Base-by-base conservation (phyloP, 2,329 filamentous ascomycete species). In the Ophiostoma populinum region DNA sequence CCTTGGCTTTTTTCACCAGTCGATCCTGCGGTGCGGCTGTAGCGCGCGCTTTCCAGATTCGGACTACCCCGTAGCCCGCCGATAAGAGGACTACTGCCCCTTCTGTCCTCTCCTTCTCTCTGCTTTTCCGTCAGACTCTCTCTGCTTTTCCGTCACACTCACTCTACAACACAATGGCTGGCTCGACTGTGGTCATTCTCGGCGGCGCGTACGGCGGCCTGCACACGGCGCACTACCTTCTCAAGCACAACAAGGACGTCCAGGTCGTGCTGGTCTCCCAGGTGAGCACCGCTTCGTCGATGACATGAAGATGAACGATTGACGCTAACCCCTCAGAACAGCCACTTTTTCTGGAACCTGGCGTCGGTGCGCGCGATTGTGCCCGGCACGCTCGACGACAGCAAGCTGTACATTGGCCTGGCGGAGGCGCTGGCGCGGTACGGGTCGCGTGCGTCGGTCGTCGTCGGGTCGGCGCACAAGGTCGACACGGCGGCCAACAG, bases 271-370 rank as follows among this genome's bases (percentile, higher is more conserved):
- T 72, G 12, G 58, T 72, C 29, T 65, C 65, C 35, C 66, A 67
- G 56, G 66, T 68, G 52, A 46, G 49, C 3, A 7, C 5, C 22
- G 22, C 7, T 32, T n/a, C 30, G 2, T 22, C 13, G 9, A 6
- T 10, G 20, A 16, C 2, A 32, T 11, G 12, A n/a, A n/a, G n/a
- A n/a, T 11, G 30, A 32, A 20, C 33, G 34, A 6, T 29, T 29
- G 8, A 18, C 7, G 15, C 33, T 35, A 21, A 35, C 33, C 24
- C 2, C 12, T 21, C 52, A 70, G 62, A 70, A 61, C 44, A 62
- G 56, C 41, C 65, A 72, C 45, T 65, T 72, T 43, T 72, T 61
- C 55, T 70, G 66, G 67, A 70, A 70, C 50, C 37, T 70, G 5
- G 67, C 65, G 18, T 59, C 67, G 1, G 60, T 69, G 28, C 63